Evolutionary conservation across 1,284 basidiomycete species (phyloP).

Genomic region (Ustilago hordei): DNA sequence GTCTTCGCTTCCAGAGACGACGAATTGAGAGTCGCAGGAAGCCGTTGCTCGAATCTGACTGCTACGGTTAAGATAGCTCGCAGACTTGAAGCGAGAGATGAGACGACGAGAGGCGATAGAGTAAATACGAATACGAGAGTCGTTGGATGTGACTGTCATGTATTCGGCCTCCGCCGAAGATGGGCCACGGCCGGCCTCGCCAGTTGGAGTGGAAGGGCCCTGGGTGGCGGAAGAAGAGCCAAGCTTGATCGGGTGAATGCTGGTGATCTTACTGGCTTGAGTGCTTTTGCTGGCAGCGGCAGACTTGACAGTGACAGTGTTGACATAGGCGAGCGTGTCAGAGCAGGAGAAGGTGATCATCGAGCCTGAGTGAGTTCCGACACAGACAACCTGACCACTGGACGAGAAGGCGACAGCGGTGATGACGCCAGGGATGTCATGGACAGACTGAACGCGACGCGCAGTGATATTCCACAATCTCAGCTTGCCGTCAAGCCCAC

Average conservation of each 20-base stretch:
- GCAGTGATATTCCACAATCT: constrained; percentile 69
- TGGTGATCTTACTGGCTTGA: constrained; percentile 70
- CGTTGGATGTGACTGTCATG: constrained; percentile 70
- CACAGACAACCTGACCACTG: constrained; percentile 66
- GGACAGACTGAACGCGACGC: constrained; percentile 46
- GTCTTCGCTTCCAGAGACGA: constrained; percentile 69
- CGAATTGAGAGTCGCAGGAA: constrained; percentile 63
- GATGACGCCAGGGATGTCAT: constrained; percentile 69
- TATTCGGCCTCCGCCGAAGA: constrained; percentile 46
- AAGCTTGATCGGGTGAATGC: constrained; percentile 59
- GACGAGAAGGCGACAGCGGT: constrained; percentile 69
- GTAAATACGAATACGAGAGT: constrained; percentile 69
- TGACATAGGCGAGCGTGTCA: constrained; percentile 59
- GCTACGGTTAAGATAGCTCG: constrained; percentile 54
- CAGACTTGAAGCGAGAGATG: constrained; percentile 56
- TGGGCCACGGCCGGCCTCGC: not conserved
- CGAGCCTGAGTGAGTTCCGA: constrained; percentile 68
- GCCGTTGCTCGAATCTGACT: constrained; percentile 68
- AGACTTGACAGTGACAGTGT: constrained; percentile 64
- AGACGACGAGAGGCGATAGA: constrained; percentile 58
- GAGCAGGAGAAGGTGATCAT: constrained; percentile 65
- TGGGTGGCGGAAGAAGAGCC: constrained; percentile 15
- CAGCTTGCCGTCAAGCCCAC: constrained; percentile 70
- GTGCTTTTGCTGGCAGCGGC: constrained; percentile 64
- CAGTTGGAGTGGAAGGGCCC: constrained; percentile 12